Percentiles rank a stretch among this genome's conserved stretches.
These are phyloP conservation scores for Isoetes taiwanensis DNA, from an alignment of 75 land plant species.

Conservation along the genomic window DNA sequence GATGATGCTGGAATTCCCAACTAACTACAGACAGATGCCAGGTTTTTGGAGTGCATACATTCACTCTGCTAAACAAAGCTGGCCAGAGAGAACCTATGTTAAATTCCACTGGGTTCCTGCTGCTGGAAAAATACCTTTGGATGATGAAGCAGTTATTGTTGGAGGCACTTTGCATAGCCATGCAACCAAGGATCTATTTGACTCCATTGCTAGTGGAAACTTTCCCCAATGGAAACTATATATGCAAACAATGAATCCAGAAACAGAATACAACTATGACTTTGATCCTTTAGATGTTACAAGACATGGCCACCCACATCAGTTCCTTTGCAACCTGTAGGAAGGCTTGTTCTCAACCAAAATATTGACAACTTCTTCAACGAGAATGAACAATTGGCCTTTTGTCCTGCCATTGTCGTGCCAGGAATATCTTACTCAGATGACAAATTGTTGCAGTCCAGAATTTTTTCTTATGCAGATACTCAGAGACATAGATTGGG, in stretches of 20 bases:
- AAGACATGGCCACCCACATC: background rate
- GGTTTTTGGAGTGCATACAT: too few relatives aligned
- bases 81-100: too few relatives aligned
- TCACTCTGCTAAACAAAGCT: too few relatives aligned
- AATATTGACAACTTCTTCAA: slow-evolving; percentile 5
- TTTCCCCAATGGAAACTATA: too few relatives aligned
- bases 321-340: background rate
- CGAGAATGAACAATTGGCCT: slow-evolving; percentile 3
- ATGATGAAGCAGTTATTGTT: too few relatives aligned
- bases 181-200: too few relatives aligned
- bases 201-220: too few relatives aligned
- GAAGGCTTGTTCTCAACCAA: background rate
- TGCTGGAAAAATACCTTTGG: too few relatives aligned
- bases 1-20: background rate
- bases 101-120: too few relatives aligned
- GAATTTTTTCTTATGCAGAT: slow-evolving; percentile 6
- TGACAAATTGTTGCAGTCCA: slow-evolving; percentile 3
- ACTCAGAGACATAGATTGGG: background rate
- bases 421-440: background rate
- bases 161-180: too few relatives aligned
- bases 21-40: background rate
- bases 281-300: slow-evolving; percentile 5
- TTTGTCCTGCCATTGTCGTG: background rate
- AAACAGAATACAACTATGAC: background rate
- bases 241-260: background rate